Evolutionary conservation across 495 filamentous ascomycete genomes (phyloP).

Genomic region (Pseudoneurospora amorphoporcata): DNA sequence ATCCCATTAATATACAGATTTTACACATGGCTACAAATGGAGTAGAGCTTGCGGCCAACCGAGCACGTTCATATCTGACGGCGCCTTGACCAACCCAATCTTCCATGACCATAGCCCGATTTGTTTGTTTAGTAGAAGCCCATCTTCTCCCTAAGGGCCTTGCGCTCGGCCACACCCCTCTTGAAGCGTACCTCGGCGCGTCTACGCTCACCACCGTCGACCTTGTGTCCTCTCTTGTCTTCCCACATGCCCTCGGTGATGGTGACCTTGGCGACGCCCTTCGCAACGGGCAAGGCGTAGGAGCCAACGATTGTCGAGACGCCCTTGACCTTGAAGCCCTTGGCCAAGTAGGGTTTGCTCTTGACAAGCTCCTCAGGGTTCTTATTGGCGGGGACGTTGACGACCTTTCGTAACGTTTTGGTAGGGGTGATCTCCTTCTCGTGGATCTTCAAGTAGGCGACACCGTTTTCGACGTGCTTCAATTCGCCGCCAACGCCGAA

Average conservation of each 20-base stretch:
- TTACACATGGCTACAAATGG: conserved; percentile 7
- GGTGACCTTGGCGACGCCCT: conserved; percentile 51
- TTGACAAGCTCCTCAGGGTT: conserved; percentile 30
- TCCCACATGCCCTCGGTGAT: conserved; percentile 87
- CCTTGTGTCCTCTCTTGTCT: conserved; percentile 69
- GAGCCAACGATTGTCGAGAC: conserved; percentile 60
- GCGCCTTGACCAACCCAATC: background rate
- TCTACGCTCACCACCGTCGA: conserved; percentile 93
- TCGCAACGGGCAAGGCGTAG: conserved; percentile 53
- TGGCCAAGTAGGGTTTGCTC: conserved; percentile 40
- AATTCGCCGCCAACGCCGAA: conserved; percentile 74
- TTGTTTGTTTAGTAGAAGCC: conserved; percentile 13
- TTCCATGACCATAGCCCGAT: background rate
- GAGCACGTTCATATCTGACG: background rate
- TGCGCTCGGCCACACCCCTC: conserved; percentile 38
- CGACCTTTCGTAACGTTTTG: conserved; percentile 33
- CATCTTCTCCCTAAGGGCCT: conserved; percentile 30
- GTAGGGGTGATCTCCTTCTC: conserved; percentile 39
- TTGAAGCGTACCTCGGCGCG: conserved; percentile 65
- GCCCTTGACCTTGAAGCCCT: conserved; percentile 54
- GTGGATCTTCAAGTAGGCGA: conserved; percentile 56
- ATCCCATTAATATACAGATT: conserved; percentile 19
- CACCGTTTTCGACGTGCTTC: conserved; percentile 59
- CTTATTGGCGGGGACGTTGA: conserved; percentile 59
- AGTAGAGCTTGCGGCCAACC: background rate